phyloP scores from a whole-genome alignment of 371 early-diverging fungal genomes.

The Rhizopus arrhizus region DNA sequence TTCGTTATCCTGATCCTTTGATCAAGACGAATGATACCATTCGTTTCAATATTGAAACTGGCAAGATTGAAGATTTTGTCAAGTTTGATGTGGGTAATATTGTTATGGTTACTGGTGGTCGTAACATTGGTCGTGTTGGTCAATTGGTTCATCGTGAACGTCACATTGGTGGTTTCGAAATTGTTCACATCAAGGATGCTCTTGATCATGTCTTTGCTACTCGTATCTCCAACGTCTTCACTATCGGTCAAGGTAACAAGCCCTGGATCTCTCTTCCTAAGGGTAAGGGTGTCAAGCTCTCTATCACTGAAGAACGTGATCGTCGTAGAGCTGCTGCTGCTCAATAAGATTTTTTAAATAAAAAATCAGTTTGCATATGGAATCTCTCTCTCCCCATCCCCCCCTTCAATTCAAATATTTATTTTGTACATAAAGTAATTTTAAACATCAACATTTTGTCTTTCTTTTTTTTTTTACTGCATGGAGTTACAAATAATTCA shows the following conservation, averaged over 20 bases:
- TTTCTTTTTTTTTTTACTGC: too few species aligned
- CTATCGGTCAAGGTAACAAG: conserved; percentile 81
- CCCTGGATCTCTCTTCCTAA: conserved; percentile 94
- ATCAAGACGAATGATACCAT: conserved; percentile 99
- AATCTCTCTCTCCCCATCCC: neutral
- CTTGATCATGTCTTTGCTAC: conserved; percentile 89
- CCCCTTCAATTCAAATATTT: neutral
- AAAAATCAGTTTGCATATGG: conserved; percentile 5
- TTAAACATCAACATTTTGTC: too few species aligned
- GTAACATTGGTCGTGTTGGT: conserved; percentile 99
- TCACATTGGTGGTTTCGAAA: conserved; percentile 97
- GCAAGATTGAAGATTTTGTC: conserved; percentile 93
- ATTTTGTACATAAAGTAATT: neutral
- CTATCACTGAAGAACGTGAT: conserved; percentile 98
- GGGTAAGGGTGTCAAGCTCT: conserved; percentile 97
- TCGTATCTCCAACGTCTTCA: conserved; percentile 90
- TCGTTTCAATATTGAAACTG: conserved; percentile 93
- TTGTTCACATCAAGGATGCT: conserved; percentile 93
- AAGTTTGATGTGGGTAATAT: conserved; percentile 97
- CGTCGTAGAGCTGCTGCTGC: conserved; percentile 66
- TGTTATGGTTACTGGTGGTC: conserved; percentile 97
- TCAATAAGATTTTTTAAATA: conserved; percentile 1
- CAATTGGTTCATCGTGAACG: conserved; percentile 96
- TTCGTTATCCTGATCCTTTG: conserved; percentile 99
- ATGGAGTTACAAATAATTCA: neutral